These are phyloP conservation scores for Candida jianshihensis DNA, from an alignment of 805 yeast species.

Conservation along the genomic window DNA sequence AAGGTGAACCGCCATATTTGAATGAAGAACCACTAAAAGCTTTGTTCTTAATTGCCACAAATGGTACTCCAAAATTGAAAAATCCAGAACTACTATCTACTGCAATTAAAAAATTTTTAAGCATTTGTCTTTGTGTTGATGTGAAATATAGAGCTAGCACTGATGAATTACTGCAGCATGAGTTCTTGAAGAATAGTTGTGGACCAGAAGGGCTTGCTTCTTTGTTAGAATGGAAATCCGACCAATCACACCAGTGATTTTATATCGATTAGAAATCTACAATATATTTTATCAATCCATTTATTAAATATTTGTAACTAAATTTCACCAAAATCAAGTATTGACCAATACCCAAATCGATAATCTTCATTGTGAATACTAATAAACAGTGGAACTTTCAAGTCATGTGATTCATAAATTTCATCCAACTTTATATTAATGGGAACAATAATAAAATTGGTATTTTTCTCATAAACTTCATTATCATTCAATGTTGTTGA, in stretches of 20 bases:
- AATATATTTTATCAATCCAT: background rate
- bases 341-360: conserved; percentile 18
- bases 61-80: conserved; percentile 93
- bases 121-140: conserved; percentile 91
- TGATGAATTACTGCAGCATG: conserved; percentile 76
- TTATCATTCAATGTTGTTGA: conserved; percentile 5
- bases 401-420: background rate
- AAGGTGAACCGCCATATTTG: conserved; percentile 97
- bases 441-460: conserved; percentile 25
- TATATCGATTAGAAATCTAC: too few relatives aligned
- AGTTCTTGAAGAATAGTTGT: conserved; percentile 61
- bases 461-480: conserved; percentile 15
- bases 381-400: conserved; percentile 18
- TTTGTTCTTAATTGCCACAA: conserved; percentile 87
- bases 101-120: conserved; percentile 76
- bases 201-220: conserved; percentile 50
- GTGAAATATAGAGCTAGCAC: conserved; percentile 87
- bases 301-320: background rate
- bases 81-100: conserved; percentile 78
- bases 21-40: conserved; percentile 96
- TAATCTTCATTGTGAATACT: conserved; percentile 12
- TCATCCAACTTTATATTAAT: conserved; percentile 8
- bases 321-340: conserved; percentile 7
- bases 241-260: background rate
- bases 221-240: conserved; percentile 44